A percentile compares a stretch with the other conserved stretches of the same genome.
phyloP scores from a whole-genome alignment of 352 stramenopile species.

The Globisporangium acanthophoron region DNA sequence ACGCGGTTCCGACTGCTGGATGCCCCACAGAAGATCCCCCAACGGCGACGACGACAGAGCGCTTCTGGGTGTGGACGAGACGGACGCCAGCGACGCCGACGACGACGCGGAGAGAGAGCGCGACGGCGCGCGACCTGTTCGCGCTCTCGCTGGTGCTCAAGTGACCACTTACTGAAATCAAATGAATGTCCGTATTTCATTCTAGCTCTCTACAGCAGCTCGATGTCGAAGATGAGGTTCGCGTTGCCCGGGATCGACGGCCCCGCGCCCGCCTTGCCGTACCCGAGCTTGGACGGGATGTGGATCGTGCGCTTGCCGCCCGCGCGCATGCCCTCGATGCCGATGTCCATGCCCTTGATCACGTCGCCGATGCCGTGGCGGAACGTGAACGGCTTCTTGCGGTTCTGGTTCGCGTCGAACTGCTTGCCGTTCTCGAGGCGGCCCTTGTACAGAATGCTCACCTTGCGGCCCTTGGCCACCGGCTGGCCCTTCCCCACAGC shows the following conservation, averaged over 20 bases:
- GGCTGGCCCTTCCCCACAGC: constrained; percentile 64
- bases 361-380: constrained; percentile 85
- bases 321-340: constrained; percentile 86
- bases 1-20: not conserved
- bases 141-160: constrained; percentile 41
- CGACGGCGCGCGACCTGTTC: constrained; percentile 34
- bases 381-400: constrained; percentile 84
- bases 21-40: not conserved
- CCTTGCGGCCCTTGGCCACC: constrained; percentile 59
- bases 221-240: constrained; percentile 93
- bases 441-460: constrained; percentile 81
- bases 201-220: constrained; percentile 62
- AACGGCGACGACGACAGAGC: not conserved
- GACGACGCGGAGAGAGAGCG: constrained; percentile 8
- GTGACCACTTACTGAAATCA: constrained; percentile 12
- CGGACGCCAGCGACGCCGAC: not conserved
- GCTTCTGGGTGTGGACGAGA: no score
- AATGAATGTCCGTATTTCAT: not conserved
- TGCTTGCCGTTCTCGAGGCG: constrained; percentile 80
- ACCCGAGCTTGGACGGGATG: constrained; percentile 93
- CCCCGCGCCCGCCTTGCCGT: constrained; percentile 80
- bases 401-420: constrained; percentile 76
- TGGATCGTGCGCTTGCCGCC: constrained; percentile 91
- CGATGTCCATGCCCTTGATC: constrained; percentile 95
- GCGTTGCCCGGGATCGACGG: constrained; percentile 89